phyloP scores from a whole-genome alignment of 2,329 filamentous ascomycete species.

The Cryoendolithus antarcticus region DNA sequence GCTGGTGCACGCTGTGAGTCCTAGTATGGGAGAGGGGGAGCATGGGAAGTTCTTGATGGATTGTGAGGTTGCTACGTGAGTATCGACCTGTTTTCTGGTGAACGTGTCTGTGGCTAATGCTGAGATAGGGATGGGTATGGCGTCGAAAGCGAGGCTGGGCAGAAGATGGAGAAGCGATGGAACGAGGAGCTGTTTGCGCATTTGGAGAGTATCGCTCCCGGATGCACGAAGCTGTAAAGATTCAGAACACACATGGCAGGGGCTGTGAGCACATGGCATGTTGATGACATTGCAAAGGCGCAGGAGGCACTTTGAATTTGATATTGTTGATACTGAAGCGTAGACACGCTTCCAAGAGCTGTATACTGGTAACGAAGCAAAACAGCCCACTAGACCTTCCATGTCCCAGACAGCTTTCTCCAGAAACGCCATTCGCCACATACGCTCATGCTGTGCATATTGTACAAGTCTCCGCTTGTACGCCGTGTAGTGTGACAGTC shows the following conservation, averaged over 20 bases:
- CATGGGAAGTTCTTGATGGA: conserved; percentile 29
- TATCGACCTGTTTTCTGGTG: conserved; percentile 9
- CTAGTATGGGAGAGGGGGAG: conserved; percentile 15
- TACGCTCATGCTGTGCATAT: conserved; percentile 4
- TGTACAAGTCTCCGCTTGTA: conserved; percentile 1
- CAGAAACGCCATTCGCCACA: conserved; percentile 5
- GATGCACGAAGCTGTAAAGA: neutral
- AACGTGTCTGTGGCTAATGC: neutral
- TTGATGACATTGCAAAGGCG: too few relatives aligned
- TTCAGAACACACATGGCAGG: too few relatives aligned
- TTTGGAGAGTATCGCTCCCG: conserved; percentile 16
- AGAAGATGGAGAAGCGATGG: conserved; percentile 18
- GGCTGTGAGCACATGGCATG: too few relatives aligned
- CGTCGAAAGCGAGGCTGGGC: conserved; percentile 1
- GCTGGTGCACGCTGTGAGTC: conserved; percentile 21
- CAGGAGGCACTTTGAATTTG: too few relatives aligned
- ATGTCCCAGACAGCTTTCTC: too few relatives aligned
- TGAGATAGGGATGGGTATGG: conserved; percentile 2
- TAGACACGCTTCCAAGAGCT: too few relatives aligned
- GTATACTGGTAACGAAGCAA: too few relatives aligned
- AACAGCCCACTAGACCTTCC: too few relatives aligned
- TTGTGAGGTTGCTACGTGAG: conserved; percentile 12
- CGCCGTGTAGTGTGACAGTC: neutral
- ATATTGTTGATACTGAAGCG: too few relatives aligned
- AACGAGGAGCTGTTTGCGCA: conserved; percentile 23